Percentiles rank a stretch among this genome's conserved stretches.
phyloP scores from a whole-genome alignment of 805 yeast species.

The Diddensiella caesifluorescens region DNA sequence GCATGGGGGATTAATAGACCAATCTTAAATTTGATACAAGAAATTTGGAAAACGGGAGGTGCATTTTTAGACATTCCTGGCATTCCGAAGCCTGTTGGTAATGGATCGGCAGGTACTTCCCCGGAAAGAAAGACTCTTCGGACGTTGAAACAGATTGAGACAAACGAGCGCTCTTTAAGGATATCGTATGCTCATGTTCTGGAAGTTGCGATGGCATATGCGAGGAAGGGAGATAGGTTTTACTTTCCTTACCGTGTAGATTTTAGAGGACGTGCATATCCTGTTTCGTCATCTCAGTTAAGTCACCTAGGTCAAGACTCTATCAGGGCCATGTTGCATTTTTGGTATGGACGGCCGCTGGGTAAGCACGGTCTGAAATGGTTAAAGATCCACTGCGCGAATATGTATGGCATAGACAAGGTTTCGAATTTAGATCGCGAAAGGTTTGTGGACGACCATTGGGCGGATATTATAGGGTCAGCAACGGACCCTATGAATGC shows the following conservation, averaged over 20 bases:
- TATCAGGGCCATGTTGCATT: conserved; percentile 49
- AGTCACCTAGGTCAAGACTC: conserved; percentile 57
- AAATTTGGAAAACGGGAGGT: conserved; percentile 81
- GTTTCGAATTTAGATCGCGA: conserved; percentile 46
- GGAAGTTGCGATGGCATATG: conserved; percentile 86
- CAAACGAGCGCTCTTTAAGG: conserved; percentile 7
- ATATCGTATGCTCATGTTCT: conserved; percentile 29
- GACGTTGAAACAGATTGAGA: not conserved
- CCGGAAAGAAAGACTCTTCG: not conserved
- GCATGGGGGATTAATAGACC: conserved; percentile 85
- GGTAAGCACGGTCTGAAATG: conserved; percentile 50
- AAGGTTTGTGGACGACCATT: conserved; percentile 41
- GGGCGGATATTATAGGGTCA: conserved; percentile 40
- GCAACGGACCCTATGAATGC: conserved; percentile 49
- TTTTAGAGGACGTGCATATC: conserved; percentile 60
- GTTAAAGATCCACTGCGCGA: conserved; percentile 59
- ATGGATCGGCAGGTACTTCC: not conserved
- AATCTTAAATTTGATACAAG: conserved; percentile 61
- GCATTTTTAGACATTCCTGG: conserved; percentile 58
- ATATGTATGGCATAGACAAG: conserved; percentile 53
- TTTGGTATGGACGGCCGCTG: conserved; percentile 53
- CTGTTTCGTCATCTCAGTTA: conserved; percentile 49
- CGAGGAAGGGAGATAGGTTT: conserved; percentile 46
- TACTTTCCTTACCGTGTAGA: conserved; percentile 60
- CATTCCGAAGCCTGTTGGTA: not conserved